phyloP scores from a whole-genome alignment of 352 stramenopile genomes.

The Phytopythium cucurbitacearum region DNA sequence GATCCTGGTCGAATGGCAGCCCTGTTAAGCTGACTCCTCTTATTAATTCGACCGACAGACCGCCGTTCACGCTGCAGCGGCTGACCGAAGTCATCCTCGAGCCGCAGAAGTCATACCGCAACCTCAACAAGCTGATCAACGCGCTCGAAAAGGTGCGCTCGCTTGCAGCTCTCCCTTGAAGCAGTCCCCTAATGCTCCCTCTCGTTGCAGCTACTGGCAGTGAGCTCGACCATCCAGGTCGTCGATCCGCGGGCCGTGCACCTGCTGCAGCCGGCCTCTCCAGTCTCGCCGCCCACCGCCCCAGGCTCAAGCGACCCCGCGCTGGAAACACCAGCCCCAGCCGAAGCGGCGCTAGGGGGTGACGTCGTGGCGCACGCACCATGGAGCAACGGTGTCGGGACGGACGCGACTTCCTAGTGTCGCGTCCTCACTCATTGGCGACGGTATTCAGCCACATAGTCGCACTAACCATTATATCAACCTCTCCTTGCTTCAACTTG shows the following conservation, averaged over 20 bases:
- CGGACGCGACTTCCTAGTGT: slow-evolving; percentile 11
- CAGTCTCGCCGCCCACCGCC: slow-evolving; percentile 18
- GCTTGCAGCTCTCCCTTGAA: neutral
- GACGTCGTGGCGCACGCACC: slow-evolving; percentile 44
- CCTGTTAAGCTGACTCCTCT: no score
- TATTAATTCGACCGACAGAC: slow-evolving; percentile 24
- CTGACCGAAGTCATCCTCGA: slow-evolving; percentile 77
- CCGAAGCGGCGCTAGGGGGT: slow-evolving; percentile 14
- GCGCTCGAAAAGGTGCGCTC: slow-evolving; percentile 65
- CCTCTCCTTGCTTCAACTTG: neutral
- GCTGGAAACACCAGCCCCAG: neutral
- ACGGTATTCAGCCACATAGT: no score
- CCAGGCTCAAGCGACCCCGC: slow-evolving; percentile 8
- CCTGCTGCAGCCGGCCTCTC: slow-evolving; percentile 13
- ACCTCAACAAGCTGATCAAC: slow-evolving; percentile 74
- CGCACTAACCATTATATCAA: neutral
- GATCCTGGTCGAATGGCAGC: neutral
- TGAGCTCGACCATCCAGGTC: slow-evolving; percentile 68
- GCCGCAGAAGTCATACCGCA: slow-evolving; percentile 68
- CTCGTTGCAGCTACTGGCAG: slow-evolving; percentile 37
- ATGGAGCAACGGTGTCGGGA: slow-evolving; percentile 20
- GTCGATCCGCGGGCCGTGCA: slow-evolving; percentile 43
- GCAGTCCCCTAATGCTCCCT: neutral
- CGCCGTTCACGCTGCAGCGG: slow-evolving; percentile 79
- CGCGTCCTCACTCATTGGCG: slow-evolving; percentile 10